Evolutionary conservation across 257 asterid species (phyloP), one percentile per base, ranked within the genome.

Genomic region (Fraxinus pennsylvanica): DNA sequence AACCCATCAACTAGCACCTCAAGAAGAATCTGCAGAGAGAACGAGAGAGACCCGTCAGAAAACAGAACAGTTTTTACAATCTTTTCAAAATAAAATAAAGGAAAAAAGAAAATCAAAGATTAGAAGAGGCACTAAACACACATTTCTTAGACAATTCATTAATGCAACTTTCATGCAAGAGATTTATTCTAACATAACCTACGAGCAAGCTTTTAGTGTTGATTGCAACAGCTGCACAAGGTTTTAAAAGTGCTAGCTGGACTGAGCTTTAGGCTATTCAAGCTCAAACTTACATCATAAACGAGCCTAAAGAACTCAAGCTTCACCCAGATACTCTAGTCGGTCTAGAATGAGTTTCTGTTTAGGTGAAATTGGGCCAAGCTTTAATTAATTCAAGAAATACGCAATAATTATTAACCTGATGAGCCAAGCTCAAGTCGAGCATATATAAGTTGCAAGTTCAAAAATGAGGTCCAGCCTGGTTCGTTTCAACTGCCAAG

Each of bases 21-120:
- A 78, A 96, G 91, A 81, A 96, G 97, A 86, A 96, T 89, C 99
- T 95, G 83, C 67, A 86, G 74, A 50, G 76, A 75, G 69, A 77
- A 71, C 59, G 69, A 76, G 33, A 75, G 19, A 21, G 71, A 21
- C 17, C 3, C 29, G 71, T 71, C 33, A 78, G 78, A 76, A 74
- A 47, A 19, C 68, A 52, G 21, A 61, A 43, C 10, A 25, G 14
- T 14, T 17, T 17, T 32, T 32, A 50, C 35, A 71, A 38, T 38
- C 59, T 22, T 81, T 54, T 73, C 32, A 61, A 38, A 9, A 71
- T 38, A 43, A 59, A 59, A 59, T 6, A 54, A 54, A 19, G 29
- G 29, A 59, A 6, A 57, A 19, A 6, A 0, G 65, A 21, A 57
- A n/a, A 22, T 57, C n/a, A 5, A 63, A 63, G 14, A 63, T 25